A percentile compares a stretch with the other conserved stretches of the same genome.
These are phyloP conservation scores for Albugo candida DNA, from an alignment of 352 stramenopile species.

Conservation along the genomic window DNA sequence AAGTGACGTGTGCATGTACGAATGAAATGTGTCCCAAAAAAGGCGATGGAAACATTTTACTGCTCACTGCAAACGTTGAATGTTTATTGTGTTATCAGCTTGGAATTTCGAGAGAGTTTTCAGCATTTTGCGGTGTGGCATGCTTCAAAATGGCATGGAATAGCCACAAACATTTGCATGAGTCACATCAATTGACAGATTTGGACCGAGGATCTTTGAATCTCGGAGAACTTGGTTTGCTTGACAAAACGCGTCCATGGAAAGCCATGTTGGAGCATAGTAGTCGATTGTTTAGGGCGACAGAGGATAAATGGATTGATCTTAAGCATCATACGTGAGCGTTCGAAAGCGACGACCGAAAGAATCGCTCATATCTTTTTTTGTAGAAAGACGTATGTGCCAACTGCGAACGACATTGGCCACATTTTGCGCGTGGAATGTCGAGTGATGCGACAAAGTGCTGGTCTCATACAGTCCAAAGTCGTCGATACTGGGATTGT, in stretches of 20 bases:
- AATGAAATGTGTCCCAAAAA: slow-evolving; percentile 33
- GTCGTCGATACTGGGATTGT: slow-evolving; percentile 70
- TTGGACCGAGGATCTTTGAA: not conserved
- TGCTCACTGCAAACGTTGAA: slow-evolving; percentile 52
- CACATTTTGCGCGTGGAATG: slow-evolving; percentile 70
- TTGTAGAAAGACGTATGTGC: slow-evolving; percentile 31
- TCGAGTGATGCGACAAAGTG: slow-evolving; percentile 31
- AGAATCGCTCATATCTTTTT: not conserved
- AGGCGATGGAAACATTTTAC: slow-evolving; percentile 39
- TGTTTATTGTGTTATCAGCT: slow-evolving; percentile 45
- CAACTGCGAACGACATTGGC: slow-evolving; percentile 40
- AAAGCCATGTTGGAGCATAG: slow-evolving; percentile 43
- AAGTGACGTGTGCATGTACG: slow-evolving; percentile 29
- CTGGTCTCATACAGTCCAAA: slow-evolving; percentile 38
- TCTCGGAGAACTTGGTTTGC: not conserved
- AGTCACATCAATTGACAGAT: not conserved
- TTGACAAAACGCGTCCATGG: slow-evolving; percentile 8
- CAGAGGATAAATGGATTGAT: slow-evolving; percentile 34
- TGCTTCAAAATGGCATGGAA: slow-evolving; percentile 49
- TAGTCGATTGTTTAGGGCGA: slow-evolving; percentile 26
- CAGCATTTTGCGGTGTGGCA: slow-evolving; percentile 43
- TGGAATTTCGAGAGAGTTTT: slow-evolving; percentile 39
- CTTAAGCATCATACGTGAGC: slow-evolving; percentile 40
- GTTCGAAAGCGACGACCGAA: not conserved
- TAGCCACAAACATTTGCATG: slow-evolving; percentile 44